A percentile compares a stretch with the other conserved stretches of the same genome.
These are phyloP conservation scores for Rhytidiadelphus loreus DNA, from an alignment of 225 moss, liverwort and hornwort genomes.

Conservation along the genomic window DNA sequence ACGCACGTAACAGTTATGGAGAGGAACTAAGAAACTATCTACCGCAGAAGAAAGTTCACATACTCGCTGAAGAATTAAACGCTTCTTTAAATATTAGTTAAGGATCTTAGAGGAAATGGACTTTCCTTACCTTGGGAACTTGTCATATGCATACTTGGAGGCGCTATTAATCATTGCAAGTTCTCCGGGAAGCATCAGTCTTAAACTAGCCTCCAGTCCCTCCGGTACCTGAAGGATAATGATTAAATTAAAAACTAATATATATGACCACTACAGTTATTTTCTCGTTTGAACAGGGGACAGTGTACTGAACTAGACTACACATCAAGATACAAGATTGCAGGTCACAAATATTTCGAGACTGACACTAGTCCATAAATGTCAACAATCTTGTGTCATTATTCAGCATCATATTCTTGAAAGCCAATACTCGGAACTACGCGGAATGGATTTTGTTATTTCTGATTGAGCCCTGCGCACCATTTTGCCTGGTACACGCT, in stretches of 20 bases:
- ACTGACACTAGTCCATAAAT: neutral
- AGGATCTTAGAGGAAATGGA: neutral
- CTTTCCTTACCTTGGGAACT: constrained; percentile 62
- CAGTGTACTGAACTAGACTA: neutral
- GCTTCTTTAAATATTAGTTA: neutral
- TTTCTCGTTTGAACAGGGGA: neutral
- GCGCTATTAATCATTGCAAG: constrained; percentile 60
- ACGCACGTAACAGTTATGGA: neutral
- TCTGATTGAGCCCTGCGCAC: neutral
- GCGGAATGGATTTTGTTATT: neutral
- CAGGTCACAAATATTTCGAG: neutral
- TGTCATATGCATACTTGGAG: constrained; percentile 90
- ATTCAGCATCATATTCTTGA: neutral
- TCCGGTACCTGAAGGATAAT: constrained; percentile 64
- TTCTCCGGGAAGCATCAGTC: constrained; percentile 96
- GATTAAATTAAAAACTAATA: neutral
- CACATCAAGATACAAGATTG: neutral
- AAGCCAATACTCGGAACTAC: neutral
- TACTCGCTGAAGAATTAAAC: neutral
- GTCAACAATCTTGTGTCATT: neutral
- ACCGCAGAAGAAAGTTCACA: neutral
- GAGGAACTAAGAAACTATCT: neutral
- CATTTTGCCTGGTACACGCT: neutral
- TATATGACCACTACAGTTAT: neutral
- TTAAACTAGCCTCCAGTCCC: constrained; percentile 82